Conservation (phyloP, 2,329 filamentous ascomycete species). For the Ophiostoma montium region DNA sequence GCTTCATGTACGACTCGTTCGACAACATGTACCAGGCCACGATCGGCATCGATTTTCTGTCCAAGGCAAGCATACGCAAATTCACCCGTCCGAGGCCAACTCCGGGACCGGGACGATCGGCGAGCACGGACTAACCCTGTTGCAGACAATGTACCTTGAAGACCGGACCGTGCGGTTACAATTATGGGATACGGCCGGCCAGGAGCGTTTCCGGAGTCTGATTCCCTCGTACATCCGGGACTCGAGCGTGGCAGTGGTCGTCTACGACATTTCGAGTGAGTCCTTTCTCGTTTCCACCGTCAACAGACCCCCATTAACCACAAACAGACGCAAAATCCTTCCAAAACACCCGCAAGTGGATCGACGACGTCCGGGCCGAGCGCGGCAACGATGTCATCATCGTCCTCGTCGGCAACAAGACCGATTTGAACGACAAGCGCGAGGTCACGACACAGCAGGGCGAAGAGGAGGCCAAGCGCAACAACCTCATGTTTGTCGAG, state of each 20-base stretch:
- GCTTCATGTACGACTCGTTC: conserved; percentile 99
- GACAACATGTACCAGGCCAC: conserved; percentile 99
- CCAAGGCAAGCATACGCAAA: conserved; percentile 56
- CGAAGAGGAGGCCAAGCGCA: conserved; percentile 95
- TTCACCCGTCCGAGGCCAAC: neutral
- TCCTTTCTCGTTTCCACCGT: neutral
- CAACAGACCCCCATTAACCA: too few species aligned
- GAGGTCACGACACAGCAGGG: conserved; percentile 94
- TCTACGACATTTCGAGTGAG: conserved; percentile 91
- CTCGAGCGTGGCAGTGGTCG: conserved; percentile 92
- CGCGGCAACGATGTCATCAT: conserved; percentile 98
- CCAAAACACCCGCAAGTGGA: conserved; percentile 98
- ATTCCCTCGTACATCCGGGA: conserved; percentile 99
- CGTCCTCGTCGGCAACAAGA: conserved; percentile 97
- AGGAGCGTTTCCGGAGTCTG: conserved; percentile 90
- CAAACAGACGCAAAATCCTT: conserved; percentile 78
- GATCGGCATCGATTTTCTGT: conserved; percentile 97
- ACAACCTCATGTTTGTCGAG: conserved; percentile 97
- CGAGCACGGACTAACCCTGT: conserved; percentile 5
- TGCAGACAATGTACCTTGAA: conserved; percentile 95
- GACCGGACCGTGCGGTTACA: conserved; percentile 95
- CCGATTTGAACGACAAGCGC: conserved; percentile 93
- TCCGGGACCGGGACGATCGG: neutral
- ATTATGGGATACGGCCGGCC: conserved; percentile 95
- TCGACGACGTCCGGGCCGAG: conserved; percentile 93